Evolutionary conservation across 192 early-diverging fungal species (phyloP), one percentile per base, ranked within the genome.

Genomic region (Gonapodya prolifera): DNA sequence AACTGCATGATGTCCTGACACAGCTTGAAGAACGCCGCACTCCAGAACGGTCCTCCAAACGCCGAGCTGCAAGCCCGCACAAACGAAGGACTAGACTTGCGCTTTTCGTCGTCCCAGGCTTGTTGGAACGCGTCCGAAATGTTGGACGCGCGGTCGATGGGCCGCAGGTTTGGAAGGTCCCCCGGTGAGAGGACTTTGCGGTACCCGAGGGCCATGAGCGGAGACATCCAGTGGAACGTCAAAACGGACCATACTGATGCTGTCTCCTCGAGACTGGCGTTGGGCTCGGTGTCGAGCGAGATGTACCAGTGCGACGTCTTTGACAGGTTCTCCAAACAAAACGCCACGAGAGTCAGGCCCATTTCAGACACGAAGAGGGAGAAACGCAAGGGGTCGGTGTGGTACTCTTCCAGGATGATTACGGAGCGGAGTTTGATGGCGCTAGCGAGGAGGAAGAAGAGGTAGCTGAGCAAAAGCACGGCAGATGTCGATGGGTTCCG

Each of bases 171-270:
- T 90, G 90, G 94, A 70, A 95, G 78, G 80, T 97, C 94, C 8
- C 89, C 89, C 80, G 87, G 84, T 0, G 83, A 84, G 76, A 96
- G 83, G 35, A 89, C 91, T 79, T 94, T 93, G 33, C 82, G 78
- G 76, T 88, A 91, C 1, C 95, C 95, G 35, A 91, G 81, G 69
- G 91, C 89, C 83, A 98, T 93, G 76, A 97, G 78, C 17, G 89
- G 88, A 69, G 91, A 90, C 89, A 98, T 93, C 97, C 97, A 98
- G 34, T 89, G 83, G 82, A 97, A 98, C 1, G 92, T 90, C 0
- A 95, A 78, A 13, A 85, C 86, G 33, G 91, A 92, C 78, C 95
- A 96, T 29, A 98, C 88, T 79, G 93, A 92, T 61, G 94, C 91
- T 13, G 83, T 87, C 30, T 89, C 90, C 79, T 97, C 95, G 1